phyloP scores from a whole-genome alignment of 192 early-diverging fungal genomes.

The Allomyces javanicus region DNA sequence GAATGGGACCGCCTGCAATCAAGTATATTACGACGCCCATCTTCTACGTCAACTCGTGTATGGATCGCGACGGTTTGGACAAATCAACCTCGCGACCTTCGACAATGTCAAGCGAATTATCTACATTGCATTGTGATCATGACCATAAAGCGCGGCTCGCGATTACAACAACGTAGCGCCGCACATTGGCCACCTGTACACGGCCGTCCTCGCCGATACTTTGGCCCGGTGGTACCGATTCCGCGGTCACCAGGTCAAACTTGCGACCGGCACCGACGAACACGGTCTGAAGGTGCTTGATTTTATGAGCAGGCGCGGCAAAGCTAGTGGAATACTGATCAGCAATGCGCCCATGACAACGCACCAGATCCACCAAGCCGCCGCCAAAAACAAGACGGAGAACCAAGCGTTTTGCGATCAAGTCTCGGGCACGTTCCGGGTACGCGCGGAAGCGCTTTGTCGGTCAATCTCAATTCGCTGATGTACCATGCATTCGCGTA shows the following conservation, averaged over 20 bases:
- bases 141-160: neutral
- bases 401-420: slow-evolving; percentile 62
- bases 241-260: slow-evolving; percentile 32
- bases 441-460: slow-evolving; percentile 10
- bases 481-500: slow-evolving; percentile 5
- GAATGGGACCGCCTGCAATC: neutral
- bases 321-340: neutral
- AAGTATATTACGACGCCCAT: slow-evolving; percentile 68
- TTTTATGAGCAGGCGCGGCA: neutral
- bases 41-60: slow-evolving; percentile 71
- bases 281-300: slow-evolving; percentile 67
- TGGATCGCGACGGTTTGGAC: neutral
- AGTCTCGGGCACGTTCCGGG: slow-evolving; percentile 43
- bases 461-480: neutral
- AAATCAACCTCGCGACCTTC: neutral
- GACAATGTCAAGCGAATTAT: neutral
- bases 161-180: slow-evolving; percentile 26
- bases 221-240: slow-evolving; percentile 54
- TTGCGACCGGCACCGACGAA: slow-evolving; percentile 79
- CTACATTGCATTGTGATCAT: neutral
- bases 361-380: slow-evolving; percentile 72
- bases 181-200: slow-evolving; percentile 90
- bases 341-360: neutral
- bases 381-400: slow-evolving; percentile 28
- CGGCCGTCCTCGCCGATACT: slow-evolving; percentile 65